Evolutionary conservation across 768 basidiomycete genomes (phyloP).

Genomic region (Pleurotus cornucopiae): DNA sequence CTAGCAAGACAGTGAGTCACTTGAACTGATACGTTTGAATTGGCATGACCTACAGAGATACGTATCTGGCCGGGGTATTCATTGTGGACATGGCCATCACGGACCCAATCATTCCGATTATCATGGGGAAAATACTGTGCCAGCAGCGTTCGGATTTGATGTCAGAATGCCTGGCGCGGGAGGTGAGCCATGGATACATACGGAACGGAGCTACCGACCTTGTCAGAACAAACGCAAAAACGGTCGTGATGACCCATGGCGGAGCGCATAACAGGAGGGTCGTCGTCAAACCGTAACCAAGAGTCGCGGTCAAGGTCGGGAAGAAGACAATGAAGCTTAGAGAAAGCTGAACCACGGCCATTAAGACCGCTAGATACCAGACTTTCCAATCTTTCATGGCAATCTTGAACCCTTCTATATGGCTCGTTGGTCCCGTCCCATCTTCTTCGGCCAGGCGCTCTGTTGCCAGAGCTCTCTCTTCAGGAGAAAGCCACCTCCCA

Average conservation of each 20-base stretch:
- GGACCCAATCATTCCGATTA: slow-evolving; percentile 3
- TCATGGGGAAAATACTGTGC: slow-evolving; percentile 1
- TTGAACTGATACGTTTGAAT: neutral
- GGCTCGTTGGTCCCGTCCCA: slow-evolving; percentile 27
- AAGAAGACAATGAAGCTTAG: slow-evolving; percentile 60
- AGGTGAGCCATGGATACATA: neutral
- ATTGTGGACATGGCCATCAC: slow-evolving; percentile 5
- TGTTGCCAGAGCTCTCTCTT: slow-evolving; percentile 15
- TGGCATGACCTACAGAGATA: slow-evolving; percentile 3
- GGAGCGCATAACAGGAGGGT: slow-evolving; percentile 64
- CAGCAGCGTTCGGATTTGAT: slow-evolving; percentile 3
- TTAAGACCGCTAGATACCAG: slow-evolving; percentile 55
- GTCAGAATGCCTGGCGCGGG: slow-evolving; percentile 1
- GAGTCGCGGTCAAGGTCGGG: slow-evolving; percentile 58
- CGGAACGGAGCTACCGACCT: slow-evolving; percentile 23
- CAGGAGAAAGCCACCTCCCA: slow-evolving; percentile 16
- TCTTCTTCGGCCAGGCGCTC: slow-evolving; percentile 49
- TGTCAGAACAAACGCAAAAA: slow-evolving; percentile 40
- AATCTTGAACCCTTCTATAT: slow-evolving; percentile 28
- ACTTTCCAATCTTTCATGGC: slow-evolving; percentile 65
- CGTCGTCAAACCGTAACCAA: slow-evolving; percentile 54
- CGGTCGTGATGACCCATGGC: slow-evolving; percentile 50
- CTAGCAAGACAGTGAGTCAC: neutral
- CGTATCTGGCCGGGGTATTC: slow-evolving; percentile 7
- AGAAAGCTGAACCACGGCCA: slow-evolving; percentile 41